These are phyloP conservation scores for Allium cepa DNA, from an alignment of 106 monocot species.

Conservation along the genomic window DNA sequence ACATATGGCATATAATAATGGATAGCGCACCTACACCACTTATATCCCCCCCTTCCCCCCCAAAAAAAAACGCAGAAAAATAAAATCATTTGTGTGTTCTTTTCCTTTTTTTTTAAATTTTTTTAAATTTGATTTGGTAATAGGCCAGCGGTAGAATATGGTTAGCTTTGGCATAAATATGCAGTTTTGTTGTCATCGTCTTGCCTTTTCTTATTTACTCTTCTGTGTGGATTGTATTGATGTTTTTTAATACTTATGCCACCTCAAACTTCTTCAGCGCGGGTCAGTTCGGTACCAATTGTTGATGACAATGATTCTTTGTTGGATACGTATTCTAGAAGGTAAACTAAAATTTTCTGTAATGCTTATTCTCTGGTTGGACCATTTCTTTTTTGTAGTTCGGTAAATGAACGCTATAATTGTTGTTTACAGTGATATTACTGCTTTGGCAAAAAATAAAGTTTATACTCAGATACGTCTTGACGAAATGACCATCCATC, in stretches of 20 bases:
- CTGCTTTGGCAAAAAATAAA: constrained; percentile 58
- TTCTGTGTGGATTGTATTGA: background rate
- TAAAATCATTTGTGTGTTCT: too few species aligned
- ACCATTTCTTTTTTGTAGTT: too few species aligned
- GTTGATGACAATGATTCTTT: constrained; percentile 68
- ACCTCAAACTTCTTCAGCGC: constrained; percentile 28
- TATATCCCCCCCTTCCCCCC: too few species aligned
- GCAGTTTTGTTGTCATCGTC: too few species aligned
- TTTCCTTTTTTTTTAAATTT: too few species aligned
- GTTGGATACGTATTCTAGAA: constrained; percentile 60
- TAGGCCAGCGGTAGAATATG: too few species aligned
- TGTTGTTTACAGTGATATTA: constrained; percentile 52
- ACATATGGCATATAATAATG: too few species aligned
- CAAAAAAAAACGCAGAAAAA: too few species aligned
- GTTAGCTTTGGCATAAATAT: too few species aligned
- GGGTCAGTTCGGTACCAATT: constrained; percentile 68
- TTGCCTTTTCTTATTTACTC: background rate
- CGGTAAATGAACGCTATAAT: background rate
- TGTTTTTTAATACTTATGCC: background rate
- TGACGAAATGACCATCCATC: constrained; percentile 45
- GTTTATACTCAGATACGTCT: constrained; percentile 39
- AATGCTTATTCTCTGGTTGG: too few species aligned
- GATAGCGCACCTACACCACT: too few species aligned
- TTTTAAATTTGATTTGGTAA: too few species aligned
- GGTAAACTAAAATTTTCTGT: constrained; percentile 16